A percentile compares a stretch with the other conserved stretches of the same genome.
Conservation (phyloP, 441 rosid species). For the Geranium incanum region DNA sequence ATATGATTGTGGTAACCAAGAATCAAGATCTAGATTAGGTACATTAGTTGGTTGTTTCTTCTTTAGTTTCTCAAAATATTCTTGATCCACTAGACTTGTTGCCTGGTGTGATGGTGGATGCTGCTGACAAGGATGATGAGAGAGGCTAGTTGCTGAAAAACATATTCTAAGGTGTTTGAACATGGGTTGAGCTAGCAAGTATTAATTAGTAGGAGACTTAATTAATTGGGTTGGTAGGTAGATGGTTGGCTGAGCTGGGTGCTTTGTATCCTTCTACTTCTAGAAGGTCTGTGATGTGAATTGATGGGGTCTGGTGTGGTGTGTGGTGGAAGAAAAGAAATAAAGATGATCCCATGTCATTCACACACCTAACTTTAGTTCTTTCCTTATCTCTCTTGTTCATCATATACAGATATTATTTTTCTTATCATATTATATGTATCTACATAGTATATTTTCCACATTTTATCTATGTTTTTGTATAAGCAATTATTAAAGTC, state of each 20-base stretch:
- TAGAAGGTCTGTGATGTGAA: conserved; percentile 7
- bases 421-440: background rate
- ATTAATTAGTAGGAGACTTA: background rate
- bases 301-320: background rate
- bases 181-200: background rate
- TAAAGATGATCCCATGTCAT: conserved; percentile 1
- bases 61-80: background rate
- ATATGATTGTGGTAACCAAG: background rate
- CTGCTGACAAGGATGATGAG: background rate
- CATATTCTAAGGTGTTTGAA: background rate
- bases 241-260: conserved; percentile 9
- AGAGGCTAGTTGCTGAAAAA: background rate
- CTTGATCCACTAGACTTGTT: background rate
- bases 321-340: conserved; percentile 4
- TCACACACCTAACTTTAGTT: background rate
- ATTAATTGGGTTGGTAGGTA: conserved; percentile 9
- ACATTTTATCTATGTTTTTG: too few relatives aligned
- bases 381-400: background rate
- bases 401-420: background rate
- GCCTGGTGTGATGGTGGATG: background rate
- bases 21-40: conserved; percentile 5
- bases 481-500: too few relatives aligned
- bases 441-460: too few relatives aligned
- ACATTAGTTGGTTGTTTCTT: background rate
- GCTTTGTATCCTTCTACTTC: conserved; percentile 1